Base-by-base conservation (phyloP, 495 filamentous ascomycete genomes). In the Oleoguttula mirabilis region DNA sequence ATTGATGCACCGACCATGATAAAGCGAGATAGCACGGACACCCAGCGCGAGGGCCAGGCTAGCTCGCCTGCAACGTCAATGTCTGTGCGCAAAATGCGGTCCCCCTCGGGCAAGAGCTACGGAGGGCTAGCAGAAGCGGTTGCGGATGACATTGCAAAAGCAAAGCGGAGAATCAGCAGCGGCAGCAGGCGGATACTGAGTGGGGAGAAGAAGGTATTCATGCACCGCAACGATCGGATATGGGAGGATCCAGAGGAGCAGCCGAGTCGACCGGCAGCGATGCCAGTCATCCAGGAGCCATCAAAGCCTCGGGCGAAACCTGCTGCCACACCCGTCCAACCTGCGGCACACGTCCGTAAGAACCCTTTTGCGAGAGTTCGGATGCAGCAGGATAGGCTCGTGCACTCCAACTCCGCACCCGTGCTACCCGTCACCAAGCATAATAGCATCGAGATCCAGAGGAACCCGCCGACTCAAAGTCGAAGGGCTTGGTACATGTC, bases 171-270 rank as follows among this genome's bases (percentile, higher is more conserved):
- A 11, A 40, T 10, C 4, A 55, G 54, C 31, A 54, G 55, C 17
- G 55, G 48, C 14, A 51, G 35, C 21, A 76, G 70, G 52, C 61
- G 73, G 39, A 71, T 72, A 43, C 65, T 71, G 45, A 79, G 72
- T 54, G 73, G 69, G 23, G 72, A 74, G 52, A 58, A 37, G 61
- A 58, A 50, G 28, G 32, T 60, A n/a, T 67, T 60, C 52, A 71
- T 51, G 66, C 69, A 58, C 64, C 73, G 81, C 3, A 73, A 80
- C 22, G 84, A 92, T 46, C 77, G 88, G 49, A 94, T 94, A 37
- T 94, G 83, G 65, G 85, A 94, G 60, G 87, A 94, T 48, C 79
- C 81, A 2, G 71, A 78, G 39, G 63, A 68, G 32, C 41, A 55
- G 21, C 41, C 17, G 23, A 33, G 36, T n/a, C 53, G 50, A 32